Base-by-base conservation (phyloP, 257 asterid species). In the Vinca minor region DNA sequence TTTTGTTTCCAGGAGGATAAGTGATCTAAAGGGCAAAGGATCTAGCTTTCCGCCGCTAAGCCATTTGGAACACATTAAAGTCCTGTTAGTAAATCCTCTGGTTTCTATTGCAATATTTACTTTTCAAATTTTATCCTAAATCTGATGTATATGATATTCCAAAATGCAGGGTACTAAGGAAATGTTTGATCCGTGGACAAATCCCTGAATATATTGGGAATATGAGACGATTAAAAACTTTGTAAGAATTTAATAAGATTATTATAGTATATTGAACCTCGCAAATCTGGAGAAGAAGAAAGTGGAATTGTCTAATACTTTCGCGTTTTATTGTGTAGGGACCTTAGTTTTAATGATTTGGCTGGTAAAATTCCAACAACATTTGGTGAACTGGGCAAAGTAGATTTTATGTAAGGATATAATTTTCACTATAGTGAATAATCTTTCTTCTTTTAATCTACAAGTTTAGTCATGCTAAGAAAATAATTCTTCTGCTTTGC, bases 1-100 rank as follows among this genome's bases (percentile, higher is more conserved):
- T n/a, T n/a, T 75, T 69, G 59, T 26, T 70, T 83, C 70, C 82
- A 90, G 97, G 89, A 87, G 97, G 87, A 85, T 90, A 71, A 90
- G 97, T 78, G 97, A 87, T 75, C 79, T 87, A 76, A 77, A 50
- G 32, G 79, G 88, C 36, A 81, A 76, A 67, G 74, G 73, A 62
- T 87, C 91, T 39, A 76, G 78, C 34, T 90, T 90, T 72, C 96
- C 97, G 3, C 83, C 71, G 48, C 73, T 90, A 48, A 71, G 80
- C 53, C 54, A 66, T 18, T 56, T 82, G 81, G 79, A 73, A 66
- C 79, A 88, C 71, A 26, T 87, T 66, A 90, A 87, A 79, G 79
- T 77, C 78, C 66, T 90, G 97, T 87, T 71, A 79, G 95, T 80
- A 55, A 28, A 63, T 52, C 41, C 47, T 41, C 60, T 29, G 53